Conservation (phyloP, 75 land plant genomes). For the Azolla pinnata region DNA sequence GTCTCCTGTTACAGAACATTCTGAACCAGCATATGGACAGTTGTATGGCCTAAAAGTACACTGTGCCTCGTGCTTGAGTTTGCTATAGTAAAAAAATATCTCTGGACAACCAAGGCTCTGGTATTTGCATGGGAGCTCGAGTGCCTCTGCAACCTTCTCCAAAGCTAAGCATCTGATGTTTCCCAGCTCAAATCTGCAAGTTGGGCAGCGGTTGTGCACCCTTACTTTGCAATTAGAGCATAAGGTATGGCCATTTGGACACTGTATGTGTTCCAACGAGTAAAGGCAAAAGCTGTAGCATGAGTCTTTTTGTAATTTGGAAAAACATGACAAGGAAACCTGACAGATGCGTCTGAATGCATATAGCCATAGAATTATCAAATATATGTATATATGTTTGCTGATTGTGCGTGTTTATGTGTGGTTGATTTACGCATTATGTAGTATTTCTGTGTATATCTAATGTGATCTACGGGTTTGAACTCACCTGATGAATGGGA, state of each 20-base stretch:
- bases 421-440: too few relatives aligned
- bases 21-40: constrained; percentile 93
- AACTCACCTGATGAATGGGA: constrained; percentile 72
- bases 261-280: constrained; percentile 37
- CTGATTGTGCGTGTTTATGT: too few relatives aligned
- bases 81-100: constrained; percentile 82
- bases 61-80: constrained; percentile 78
- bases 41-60: constrained; percentile 84
- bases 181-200: constrained; percentile 88
- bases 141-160: constrained; percentile 90
- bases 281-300: too few relatives aligned
- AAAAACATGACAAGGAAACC: too few relatives aligned
- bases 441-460: too few relatives aligned
- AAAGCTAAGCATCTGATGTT: constrained; percentile 87
- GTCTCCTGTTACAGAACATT: constrained; percentile 75
- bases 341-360: too few relatives aligned
- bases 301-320: too few relatives aligned
- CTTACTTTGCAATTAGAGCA: constrained; percentile 87
- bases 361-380: too few relatives aligned
- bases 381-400: too few relatives aligned
- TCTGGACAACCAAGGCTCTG: constrained; percentile 70
- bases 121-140: constrained; percentile 81
- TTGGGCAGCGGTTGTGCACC: constrained; percentile 90
- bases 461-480: too few relatives aligned
- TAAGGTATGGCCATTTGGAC: constrained; percentile 86